Conservation (phyloP, 2,329 filamentous ascomycete species). For the Whalleya microplaca region DNA sequence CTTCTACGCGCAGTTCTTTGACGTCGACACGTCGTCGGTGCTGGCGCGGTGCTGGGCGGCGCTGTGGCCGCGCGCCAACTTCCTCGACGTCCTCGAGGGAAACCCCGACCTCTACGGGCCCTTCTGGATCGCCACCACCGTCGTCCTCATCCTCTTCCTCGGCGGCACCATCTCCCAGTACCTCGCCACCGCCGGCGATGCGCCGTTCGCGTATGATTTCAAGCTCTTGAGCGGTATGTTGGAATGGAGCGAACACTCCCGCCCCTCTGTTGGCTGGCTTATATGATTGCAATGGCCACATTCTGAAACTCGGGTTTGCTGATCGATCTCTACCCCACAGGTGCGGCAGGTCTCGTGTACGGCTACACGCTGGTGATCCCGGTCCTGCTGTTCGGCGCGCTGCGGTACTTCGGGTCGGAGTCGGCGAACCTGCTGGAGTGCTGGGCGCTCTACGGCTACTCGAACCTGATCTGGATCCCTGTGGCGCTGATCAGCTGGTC, state of each 20-base stretch:
- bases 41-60: constrained; percentile 84
- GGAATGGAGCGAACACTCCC: neutral
- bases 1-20: constrained; percentile 98
- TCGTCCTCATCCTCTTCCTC: constrained; percentile 92
- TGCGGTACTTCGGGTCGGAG: constrained; percentile 96
- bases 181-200: constrained; percentile 67
- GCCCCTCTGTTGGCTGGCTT: neutral
- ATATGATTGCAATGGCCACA: too few relatives aligned
- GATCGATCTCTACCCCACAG: constrained; percentile 41
- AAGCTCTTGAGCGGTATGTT: constrained; percentile 76
- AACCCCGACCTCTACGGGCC: constrained; percentile 97
- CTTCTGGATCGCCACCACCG: constrained; percentile 98
- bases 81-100: constrained; percentile 94
- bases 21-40: constrained; percentile 92
- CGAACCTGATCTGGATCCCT: constrained; percentile 95
- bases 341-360: constrained; percentile 89
- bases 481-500: constrained; percentile 93
- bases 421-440: constrained; percentile 92
- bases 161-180: constrained; percentile 96
- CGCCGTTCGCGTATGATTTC: constrained; percentile 90
- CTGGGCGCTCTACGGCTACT: constrained; percentile 94
- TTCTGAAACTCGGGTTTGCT: neutral
- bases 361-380: constrained; percentile 92
- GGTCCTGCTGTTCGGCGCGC: constrained; percentile 79
- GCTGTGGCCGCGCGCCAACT: constrained; percentile 90